Conservation (phyloP, 257 asterid species). For the Solanum stenotomum region DNA sequence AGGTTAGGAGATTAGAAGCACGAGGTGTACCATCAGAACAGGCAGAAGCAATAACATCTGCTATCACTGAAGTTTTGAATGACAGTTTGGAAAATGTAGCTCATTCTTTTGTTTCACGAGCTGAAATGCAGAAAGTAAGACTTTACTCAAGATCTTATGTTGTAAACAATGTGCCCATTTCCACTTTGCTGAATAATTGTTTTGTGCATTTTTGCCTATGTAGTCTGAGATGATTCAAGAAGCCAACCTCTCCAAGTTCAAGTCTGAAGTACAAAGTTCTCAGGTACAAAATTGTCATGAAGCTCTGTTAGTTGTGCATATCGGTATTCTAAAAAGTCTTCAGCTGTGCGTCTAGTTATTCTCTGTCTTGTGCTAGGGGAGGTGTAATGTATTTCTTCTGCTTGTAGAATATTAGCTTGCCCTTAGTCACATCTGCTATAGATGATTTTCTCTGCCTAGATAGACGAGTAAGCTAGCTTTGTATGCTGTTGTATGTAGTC, state of each 20-base stretch:
- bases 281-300: slow-evolving; percentile 26
- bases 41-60: slow-evolving; percentile 63
- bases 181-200: not conserved
- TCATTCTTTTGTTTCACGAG: slow-evolving; percentile 34
- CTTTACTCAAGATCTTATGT: not conserved
- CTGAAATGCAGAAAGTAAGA: slow-evolving; percentile 59
- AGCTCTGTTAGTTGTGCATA: not conserved
- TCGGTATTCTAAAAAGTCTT: not conserved
- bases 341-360: not conserved
- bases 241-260: slow-evolving; percentile 39
- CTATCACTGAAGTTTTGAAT: slow-evolving; percentile 44
- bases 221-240: slow-evolving; percentile 46
- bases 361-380: not conserved
- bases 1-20: slow-evolving; percentile 59
- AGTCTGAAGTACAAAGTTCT: slow-evolving; percentile 49
- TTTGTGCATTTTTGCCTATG: not conserved
- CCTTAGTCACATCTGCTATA: not conserved
- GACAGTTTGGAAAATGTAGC: slow-evolving; percentile 54
- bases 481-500: not conserved
- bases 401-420: not conserved
- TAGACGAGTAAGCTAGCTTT: not conserved
- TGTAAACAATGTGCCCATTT: not conserved
- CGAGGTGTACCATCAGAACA: slow-evolving; percentile 48
- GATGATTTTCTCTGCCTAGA: not conserved
- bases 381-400: not conserved